Conservation (phyloP, 2,329 filamentous ascomycete genomes). For the Sporothrix pseudoabietina region DNA sequence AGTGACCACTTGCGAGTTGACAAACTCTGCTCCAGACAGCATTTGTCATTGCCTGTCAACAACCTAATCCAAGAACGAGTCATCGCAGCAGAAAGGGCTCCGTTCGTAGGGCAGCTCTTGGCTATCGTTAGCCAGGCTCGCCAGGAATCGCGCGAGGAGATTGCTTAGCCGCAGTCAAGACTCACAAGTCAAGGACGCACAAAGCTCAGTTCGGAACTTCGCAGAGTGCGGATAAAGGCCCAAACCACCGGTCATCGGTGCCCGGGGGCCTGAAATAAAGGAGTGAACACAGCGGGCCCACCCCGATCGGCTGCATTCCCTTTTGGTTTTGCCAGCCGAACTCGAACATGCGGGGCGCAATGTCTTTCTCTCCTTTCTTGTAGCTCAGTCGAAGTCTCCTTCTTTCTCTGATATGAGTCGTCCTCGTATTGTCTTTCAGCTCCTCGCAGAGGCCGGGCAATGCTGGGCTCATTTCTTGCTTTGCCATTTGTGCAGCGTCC, state of each 20-base stretch:
- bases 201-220: not conserved
- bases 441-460: not conserved
- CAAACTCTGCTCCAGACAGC: not conserved
- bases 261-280: constrained; percentile 3
- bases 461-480: not conserved
- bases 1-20: not conserved
- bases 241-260: constrained; percentile 21
- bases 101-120: constrained; percentile 1
- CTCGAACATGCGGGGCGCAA: not conserved
- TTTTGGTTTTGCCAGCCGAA: not conserved
- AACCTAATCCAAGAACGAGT: not conserved
- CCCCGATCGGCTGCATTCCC: constrained; percentile 13
- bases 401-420: not conserved
- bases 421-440: not conserved
- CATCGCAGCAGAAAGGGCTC: not conserved
- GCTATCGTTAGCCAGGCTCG: not conserved
- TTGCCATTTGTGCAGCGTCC: not conserved
- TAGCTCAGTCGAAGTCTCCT: not conserved
- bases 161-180: constrained; percentile 9
- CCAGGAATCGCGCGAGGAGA: not conserved
- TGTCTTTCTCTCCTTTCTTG: too few relatives aligned
- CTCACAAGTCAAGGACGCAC: not conserved
- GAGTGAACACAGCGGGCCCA: not conserved
- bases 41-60: not conserved
- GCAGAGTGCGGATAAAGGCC: not conserved